These are phyloP conservation scores for Protomyces lactucae-debilis DNA, from an alignment of 1,139 yeast genomes.

Conservation along the genomic window DNA sequence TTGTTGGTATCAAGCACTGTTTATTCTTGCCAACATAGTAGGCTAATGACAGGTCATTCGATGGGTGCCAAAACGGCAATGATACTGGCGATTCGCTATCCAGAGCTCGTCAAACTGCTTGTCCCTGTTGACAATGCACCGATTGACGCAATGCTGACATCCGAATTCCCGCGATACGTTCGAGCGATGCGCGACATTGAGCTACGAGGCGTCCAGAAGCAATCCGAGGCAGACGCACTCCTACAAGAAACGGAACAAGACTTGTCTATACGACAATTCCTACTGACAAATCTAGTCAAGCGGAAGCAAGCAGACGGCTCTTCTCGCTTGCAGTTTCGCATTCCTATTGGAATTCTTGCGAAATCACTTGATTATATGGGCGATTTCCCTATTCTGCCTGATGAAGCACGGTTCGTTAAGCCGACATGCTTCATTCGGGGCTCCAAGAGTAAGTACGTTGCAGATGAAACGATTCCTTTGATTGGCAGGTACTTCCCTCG, in stretches of 20 bases:
- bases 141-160: constrained; percentile 54
- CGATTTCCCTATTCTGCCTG: constrained; percentile 69
- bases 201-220: constrained; percentile 45
- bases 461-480: constrained; percentile 73
- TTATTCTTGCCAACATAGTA: too few relatives aligned
- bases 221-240: constrained; percentile 64
- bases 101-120: constrained; percentile 57
- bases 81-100: constrained; percentile 73
- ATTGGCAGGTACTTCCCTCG: constrained; percentile 76
- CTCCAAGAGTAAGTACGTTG: constrained; percentile 66
- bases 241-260: constrained; percentile 60
- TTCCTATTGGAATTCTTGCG: constrained; percentile 67
- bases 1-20: constrained; percentile 60
- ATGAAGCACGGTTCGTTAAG: constrained; percentile 55
- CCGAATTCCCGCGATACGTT: constrained; percentile 64
- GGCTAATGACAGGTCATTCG: not conserved
- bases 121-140: constrained; percentile 92
- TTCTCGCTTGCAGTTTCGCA: constrained; percentile 44
- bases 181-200: constrained; percentile 53
- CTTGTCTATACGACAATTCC: constrained; percentile 65
- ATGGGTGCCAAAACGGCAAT: constrained; percentile 87
- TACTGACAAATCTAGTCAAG: constrained; percentile 62
- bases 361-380: constrained; percentile 62
- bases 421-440: constrained; percentile 82
- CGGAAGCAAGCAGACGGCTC: constrained; percentile 33